These are phyloP conservation scores for Tilletia indica DNA, from an alignment of 1,284 basidiomycete genomes.

Conservation along the genomic window DNA sequence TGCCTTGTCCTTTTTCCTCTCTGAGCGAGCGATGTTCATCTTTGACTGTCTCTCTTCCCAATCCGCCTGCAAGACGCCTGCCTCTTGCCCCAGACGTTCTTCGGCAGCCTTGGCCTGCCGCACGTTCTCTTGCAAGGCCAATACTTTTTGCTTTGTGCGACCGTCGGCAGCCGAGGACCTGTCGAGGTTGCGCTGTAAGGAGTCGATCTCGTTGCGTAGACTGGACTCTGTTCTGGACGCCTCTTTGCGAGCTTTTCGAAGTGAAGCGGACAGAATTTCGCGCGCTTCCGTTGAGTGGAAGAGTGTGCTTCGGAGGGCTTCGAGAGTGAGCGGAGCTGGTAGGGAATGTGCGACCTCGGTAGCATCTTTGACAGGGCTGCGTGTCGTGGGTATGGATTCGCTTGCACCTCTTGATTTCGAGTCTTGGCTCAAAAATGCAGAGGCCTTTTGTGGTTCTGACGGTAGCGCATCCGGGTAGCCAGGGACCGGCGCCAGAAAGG, in stretches of 20 bases:
- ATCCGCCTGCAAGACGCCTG: not conserved
- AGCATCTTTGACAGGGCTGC: not conserved
- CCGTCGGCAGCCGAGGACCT: not conserved
- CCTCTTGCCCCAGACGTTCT: not conserved
- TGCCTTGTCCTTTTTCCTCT: not conserved
- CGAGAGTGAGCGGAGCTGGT: not conserved
- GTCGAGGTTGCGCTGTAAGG: constrained; percentile 7
- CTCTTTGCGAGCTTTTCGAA: constrained; percentile 11
- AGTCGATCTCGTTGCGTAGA: constrained; percentile 16
- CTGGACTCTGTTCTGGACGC: not conserved
- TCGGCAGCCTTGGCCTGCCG: constrained; percentile 14
- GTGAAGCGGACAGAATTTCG: not conserved
- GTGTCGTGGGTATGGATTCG: not conserved
- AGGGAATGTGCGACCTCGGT: not conserved
- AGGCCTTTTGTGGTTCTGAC: not conserved
- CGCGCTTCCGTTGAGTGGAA: not conserved
- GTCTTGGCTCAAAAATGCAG: no score
- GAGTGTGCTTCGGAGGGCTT: not conserved
- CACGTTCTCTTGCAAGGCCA: constrained; percentile 13
- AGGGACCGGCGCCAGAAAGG: not conserved
- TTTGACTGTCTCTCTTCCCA: constrained; percentile 2
- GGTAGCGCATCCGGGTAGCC: not conserved
- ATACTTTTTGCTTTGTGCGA: constrained; percentile 1
- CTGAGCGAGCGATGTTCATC: not conserved
- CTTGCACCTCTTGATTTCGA: no score